phyloP scores from a whole-genome alignment of 352 stramenopile genomes.

The Pythium sukuiense region DNA sequence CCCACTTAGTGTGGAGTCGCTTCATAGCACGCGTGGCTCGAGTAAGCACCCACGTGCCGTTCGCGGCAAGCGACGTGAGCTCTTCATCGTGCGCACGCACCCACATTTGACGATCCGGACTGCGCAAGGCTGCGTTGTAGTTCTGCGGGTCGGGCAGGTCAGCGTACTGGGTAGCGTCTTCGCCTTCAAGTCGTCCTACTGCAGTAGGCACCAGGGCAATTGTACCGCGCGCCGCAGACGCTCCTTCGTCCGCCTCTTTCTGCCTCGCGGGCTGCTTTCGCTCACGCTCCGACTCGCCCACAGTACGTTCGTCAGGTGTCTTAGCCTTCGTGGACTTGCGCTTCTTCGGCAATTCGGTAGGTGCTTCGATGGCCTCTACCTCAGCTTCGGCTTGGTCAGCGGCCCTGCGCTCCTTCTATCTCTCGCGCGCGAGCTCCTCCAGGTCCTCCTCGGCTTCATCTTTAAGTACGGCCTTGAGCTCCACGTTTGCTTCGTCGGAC shows the following conservation, averaged over 20 bases:
- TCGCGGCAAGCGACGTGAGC: background rate
- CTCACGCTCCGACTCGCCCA: background rate
- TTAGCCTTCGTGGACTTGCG: background rate
- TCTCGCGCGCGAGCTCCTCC: slow-evolving; percentile 9
- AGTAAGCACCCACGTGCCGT: slow-evolving; percentile 2
- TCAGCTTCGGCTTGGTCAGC: background rate
- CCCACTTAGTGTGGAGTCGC: slow-evolving; percentile 30
- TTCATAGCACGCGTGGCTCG: background rate
- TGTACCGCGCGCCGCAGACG: background rate
- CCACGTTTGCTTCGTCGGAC: slow-evolving; percentile 8
- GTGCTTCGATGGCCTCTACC: background rate
- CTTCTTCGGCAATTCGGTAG: background rate
- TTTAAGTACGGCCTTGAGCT: slow-evolving; percentile 10
- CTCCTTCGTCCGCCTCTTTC: background rate
- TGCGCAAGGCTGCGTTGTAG: background rate
- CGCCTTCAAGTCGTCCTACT: no score
- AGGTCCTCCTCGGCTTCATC: slow-evolving; percentile 5
- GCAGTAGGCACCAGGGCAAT: background rate
- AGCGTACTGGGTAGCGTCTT: background rate
- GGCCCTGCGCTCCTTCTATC: background rate
- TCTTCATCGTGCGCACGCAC: background rate
- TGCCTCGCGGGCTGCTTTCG: background rate
- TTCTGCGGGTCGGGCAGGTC: background rate
- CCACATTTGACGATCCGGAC: background rate
- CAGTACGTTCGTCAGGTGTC: background rate